Base-by-base conservation (phyloP, 148 eudicot species). In the Agrostemma githago region DNA sequence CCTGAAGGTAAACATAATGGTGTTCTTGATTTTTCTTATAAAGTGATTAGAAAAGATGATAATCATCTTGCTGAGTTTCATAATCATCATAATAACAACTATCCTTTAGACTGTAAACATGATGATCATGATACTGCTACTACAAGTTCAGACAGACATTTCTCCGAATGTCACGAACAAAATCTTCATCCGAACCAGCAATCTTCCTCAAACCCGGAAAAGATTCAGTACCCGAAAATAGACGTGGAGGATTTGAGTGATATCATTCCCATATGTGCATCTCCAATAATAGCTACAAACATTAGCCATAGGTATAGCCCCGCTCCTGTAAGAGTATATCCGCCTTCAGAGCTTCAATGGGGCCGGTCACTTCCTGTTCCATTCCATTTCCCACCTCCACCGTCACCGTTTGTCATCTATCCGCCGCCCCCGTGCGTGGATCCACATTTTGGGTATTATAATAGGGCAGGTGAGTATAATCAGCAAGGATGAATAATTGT, bases 1-100 rank as follows among this genome's bases (percentile, higher is more conserved):
- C 66, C 82, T 8, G 87, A 86, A 9, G 77, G 80, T 8, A 86
- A 84, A 38, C 79, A 78, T 38, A 84, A 86, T 68, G 89, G 89
- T 0, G 40, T 76, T 53, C 82, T 86, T 73, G 80, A 71, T 57
- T 84, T 84, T 56, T 78, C 85, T 3, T 86, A 82, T 14, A 80
- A 84, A 72, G 73, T 84, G 3, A 34, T 66, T 9, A 44, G 64
- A 4, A 71, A 46, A 7, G 40, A 10, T 11, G 42, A 43, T 51
- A 42, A 11, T 65, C 37, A 56, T n/a, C 1, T 5, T 11, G 44
- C 1, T 61, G 8, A 14, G 6, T 16, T 11, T 17, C 53, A 62
- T 51, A 12, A 12, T 12, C 56, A 51, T 51, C 56, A 42, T 44
- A 5, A 43, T 42, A 3, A 43, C 19, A 42, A 0, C 19, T 14